A percentile compares a stretch with the other conserved stretches of the same genome.
Conservation (phyloP, 2,329 filamentous ascomycete genomes). For the Curvularia spicifera region DNA sequence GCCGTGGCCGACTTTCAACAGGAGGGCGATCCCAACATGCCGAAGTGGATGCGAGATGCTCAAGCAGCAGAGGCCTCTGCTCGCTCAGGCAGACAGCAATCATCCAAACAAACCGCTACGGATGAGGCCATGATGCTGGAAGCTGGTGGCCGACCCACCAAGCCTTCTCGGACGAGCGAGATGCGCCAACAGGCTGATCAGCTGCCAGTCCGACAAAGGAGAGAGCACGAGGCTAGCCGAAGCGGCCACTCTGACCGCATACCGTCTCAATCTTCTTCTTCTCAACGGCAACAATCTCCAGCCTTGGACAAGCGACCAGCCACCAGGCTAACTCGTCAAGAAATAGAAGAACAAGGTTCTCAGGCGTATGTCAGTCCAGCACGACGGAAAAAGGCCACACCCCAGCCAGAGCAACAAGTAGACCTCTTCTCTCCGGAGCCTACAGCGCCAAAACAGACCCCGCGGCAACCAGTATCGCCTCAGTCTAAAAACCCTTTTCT, state of each 20-base stretch:
- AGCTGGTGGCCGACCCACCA: conserved; percentile 63
- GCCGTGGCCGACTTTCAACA: conserved; percentile 84
- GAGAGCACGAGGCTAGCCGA: conserved; percentile 29
- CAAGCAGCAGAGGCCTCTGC: conserved; percentile 48
- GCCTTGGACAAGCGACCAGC: conserved; percentile 52
- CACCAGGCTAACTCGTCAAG: conserved; percentile 72
- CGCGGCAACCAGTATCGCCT: conserved; percentile 43
- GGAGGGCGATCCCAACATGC: conserved; percentile 78
- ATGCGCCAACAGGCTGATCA: conserved; percentile 32
- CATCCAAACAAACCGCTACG: conserved; percentile 45
- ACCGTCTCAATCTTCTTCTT: conserved; percentile 49
- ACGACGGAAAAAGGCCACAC: conserved; percentile 73
- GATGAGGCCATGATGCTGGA: conserved; percentile 79
- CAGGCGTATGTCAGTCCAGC: conserved; percentile 89
- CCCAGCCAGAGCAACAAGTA: conserved; percentile 54
- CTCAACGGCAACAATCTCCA: conserved; percentile 46
- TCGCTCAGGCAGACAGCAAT: conserved; percentile 29
- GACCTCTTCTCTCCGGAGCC: conserved; percentile 65
- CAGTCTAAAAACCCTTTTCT: conserved; percentile 51
- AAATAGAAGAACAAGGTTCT: conserved; percentile 78
- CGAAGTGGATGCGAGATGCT: conserved; percentile 92
- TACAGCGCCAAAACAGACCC: conserved; percentile 28
- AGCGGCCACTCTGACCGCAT: conserved; percentile 47
- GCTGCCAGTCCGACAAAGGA: conserved; percentile 32
- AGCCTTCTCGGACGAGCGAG: conserved; percentile 41